Evolutionary conservation across 805 yeast genomes (phyloP), one percentile per base, ranked within the genome.

Genomic region (Wickerhamia fluorescens): DNA sequence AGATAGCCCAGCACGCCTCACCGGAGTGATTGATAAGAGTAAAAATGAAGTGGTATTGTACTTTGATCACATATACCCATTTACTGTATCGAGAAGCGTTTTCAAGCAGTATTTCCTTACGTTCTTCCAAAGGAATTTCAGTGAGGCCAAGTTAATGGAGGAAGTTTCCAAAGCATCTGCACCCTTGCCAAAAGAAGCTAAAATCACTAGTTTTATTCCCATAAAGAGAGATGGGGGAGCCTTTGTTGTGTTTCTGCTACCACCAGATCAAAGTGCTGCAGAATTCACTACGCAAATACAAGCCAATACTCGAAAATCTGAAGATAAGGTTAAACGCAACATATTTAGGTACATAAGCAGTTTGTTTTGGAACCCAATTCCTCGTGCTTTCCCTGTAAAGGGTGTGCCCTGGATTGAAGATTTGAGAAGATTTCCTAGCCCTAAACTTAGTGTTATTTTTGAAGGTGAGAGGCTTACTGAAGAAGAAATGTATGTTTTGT

Each of bases 351-450:
- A 29, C 15, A 17, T 44, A 3, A 14, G 28, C 11, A 40, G 40
- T 25, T 22, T 21, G 3, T 4, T 47, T 2, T 42, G 36, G 24
- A 43, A 40, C 11, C 35, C 44, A 2, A 60, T 55, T 33, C 81
- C 79, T 2, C 58, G 61, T 35, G 79, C 70, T 30, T 78, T 67
- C 45, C 77, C 82, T 1, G 96, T 92, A 1, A 78, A 81, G 42
- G 99, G 99, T 37, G 64, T 71, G 2, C 98, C 99, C 0, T 89
- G 96, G 96, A 81, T 92, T 36, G 97, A 89, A 57, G 98, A 92
- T 50, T 62, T 92, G 51, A 71, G 84, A 42, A 60, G 96, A 37
- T 72, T 68, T 39, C 94, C 95, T 6, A 75, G 80, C 30, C 56
- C 67, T 6, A 63, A 65, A 9, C 55, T 92, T 14, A 69, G 72